Conservation (phyloP, 2,329 filamentous ascomycete species). For the Neofusicoccum kwambonambiense region DNA sequence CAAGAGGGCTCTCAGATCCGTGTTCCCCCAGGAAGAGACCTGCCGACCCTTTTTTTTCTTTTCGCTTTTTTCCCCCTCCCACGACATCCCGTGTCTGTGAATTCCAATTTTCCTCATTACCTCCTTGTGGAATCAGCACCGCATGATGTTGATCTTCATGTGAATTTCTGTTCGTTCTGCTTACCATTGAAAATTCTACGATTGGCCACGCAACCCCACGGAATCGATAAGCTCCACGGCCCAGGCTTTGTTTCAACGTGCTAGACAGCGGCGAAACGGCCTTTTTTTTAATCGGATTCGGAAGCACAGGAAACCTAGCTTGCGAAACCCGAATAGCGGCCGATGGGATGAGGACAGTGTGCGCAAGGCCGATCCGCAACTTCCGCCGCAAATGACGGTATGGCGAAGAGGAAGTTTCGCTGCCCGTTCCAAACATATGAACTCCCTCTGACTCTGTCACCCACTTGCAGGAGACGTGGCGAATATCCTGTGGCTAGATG, state of each 20-base stretch:
- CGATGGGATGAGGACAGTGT: neutral
- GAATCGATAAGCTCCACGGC: neutral
- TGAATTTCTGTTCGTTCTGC: neutral
- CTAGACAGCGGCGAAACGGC: neutral
- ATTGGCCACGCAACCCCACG: neutral
- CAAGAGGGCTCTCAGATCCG: no score
- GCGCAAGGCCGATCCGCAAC: neutral
- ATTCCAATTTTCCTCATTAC: neutral
- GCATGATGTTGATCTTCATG: neutral
- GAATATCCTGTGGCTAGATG: neutral
- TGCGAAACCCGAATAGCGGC: neutral
- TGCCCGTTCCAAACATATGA: neutral
- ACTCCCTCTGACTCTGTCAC: neutral
- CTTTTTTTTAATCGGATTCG: neutral
- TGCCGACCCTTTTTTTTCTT: no score
- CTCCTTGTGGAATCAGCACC: neutral
- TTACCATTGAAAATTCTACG: neutral
- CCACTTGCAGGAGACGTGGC: neutral
- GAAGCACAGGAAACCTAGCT: neutral
- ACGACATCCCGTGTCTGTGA: neutral
- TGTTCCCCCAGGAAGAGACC: no score
- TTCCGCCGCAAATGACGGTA: neutral
- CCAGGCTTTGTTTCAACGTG: constrained; percentile 3
- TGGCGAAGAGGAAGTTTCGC: neutral
- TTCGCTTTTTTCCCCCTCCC: no score